Evolutionary conservation across 352 stramenopile genomes (phyloP), one percentile per base, ranked within the genome.

Genomic region (Pythium biforme): DNA sequence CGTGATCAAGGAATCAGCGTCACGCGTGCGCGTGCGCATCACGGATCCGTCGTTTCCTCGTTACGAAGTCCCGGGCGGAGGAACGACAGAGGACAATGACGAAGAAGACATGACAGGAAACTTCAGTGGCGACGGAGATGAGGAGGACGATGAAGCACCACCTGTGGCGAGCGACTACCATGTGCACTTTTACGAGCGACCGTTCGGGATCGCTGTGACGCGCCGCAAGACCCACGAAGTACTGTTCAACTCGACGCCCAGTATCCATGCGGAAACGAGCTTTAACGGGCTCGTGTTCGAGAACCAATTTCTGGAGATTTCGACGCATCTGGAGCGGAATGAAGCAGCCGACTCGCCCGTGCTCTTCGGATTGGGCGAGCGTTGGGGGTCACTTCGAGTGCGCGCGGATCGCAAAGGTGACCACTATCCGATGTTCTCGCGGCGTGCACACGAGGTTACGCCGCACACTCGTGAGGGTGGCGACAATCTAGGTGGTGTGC

Each of bases 221-320:
- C 74, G 83, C 17, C 74, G 71, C 19, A 43, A 76, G 8, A 79
- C 78, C 12, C 71, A 68, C 0, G 83, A 92, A 52, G 73, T 92
- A 33, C 37, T 96, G 49, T 96, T 96, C 70, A 94, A 96, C 70
- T 94, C 85, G 26, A 96, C 87, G 25, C 81, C 85, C 19, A 71
- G 68, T 27, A 43, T 69, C 14, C 70, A 88, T n/a, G 64, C 41
- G 34, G 37, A 62, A 5, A 48, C 54, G 1, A 76, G 64, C 4
- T 89, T 90, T 46, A 90, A 77, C 59, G 83, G 83, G 0, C 60
- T 92, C 15, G 72, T 90, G 59, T 96, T 92, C 59, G 76, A 87
- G 54, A 94, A 96, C 62, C 89, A 97, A 68, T 96, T 87, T 55
- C 52, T 97, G 5, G 86, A 97, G 59, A 62, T 97, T 17, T 94